Base-by-base conservation (phyloP, 2,329 filamentous ascomycete genomes). In the Lasiodiplodia citricola region DNA sequence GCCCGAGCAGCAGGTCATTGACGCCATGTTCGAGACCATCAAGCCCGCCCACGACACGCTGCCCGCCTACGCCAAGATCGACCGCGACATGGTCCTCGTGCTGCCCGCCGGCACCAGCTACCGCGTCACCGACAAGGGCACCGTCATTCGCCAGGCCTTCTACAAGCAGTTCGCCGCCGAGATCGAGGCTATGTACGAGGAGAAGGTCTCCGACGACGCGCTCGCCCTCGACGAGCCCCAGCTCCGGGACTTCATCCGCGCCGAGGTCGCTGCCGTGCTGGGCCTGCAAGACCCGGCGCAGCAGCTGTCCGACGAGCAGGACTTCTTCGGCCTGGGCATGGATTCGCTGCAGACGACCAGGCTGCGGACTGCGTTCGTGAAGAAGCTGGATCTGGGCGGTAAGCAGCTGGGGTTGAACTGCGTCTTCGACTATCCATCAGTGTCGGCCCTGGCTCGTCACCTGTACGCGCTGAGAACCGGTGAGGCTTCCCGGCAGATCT, bases 311-410 rank as follows among this genome's bases (percentile, higher is more conserved):
- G 58, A 68, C 41, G 67, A 68, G 21, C 57, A 64, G 37, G 88
- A 91, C 73, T 87, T 91, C 72, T 91, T 90, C 72, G 77, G 81
- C 0, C 77, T 83, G 0, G 88, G 88, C 0, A 79, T 90, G 2
- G 88, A 90, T 74, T 87, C 84, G 55, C 75, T 90, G 38, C 86
- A 88, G 70, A 85, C 87, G 1, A 87, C 88, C 25, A 83, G 84
- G 68, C 83, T 88, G 69, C 83, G 88, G 70, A 81, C 81, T 14
- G 76, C 80, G 1, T 84, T 91, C 31, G 77, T 86, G 63, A 83
- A 83, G 16, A 79, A 83, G 1, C 74, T 90, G 2, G 82, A 88
- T 25, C 72, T 87, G 1, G 80, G 82, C 2, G 83, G 83, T 0
- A 70, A 67, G 25, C 77, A 82, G 16, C 75, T 90, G 0, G 82